Evolutionary conservation across 148 eudicot genomes (phyloP).

Genomic region (Euryodendron excelsum): DNA sequence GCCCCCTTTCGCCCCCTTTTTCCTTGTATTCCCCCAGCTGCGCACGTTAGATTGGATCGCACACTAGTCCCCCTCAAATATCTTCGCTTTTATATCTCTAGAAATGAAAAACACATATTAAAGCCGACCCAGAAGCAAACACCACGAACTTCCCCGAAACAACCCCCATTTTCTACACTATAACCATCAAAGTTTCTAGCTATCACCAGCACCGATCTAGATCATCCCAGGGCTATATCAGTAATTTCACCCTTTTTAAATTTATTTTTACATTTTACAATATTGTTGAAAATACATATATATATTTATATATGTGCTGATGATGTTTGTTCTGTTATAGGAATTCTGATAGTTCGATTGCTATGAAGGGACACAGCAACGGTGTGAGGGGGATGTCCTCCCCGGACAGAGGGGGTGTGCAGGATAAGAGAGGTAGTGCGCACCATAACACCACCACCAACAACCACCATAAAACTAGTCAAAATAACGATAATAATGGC

Average conservation of each 20-base stretch:
- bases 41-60: conserved; percentile 8
- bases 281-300: background rate
- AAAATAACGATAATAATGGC: background rate
- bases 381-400: conserved; percentile 55
- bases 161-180: conserved; percentile 23
- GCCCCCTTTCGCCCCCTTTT: background rate
- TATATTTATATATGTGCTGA: background rate
- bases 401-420: conserved; percentile 51
- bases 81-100: background rate
- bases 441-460: conserved; percentile 29
- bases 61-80: conserved; percentile 11
- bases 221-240: conserved; percentile 22
- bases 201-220: conserved; percentile 12
- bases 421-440: conserved; percentile 39
- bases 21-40: conserved; percentile 15
- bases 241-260: conserved; percentile 17
- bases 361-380: conserved; percentile 67
- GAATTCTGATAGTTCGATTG: conserved; percentile 63
- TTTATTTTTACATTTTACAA: background rate
- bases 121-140: background rate
- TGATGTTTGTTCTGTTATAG: conserved; percentile 22
- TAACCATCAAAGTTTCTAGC: background rate
- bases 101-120: background rate
- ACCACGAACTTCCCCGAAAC: conserved; percentile 14
- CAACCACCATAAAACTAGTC: conserved; percentile 1